These are phyloP conservation scores for Metarhizium sp. DNA, from an alignment of 2,329 filamentous ascomycete genomes.

Conservation along the genomic window DNA sequence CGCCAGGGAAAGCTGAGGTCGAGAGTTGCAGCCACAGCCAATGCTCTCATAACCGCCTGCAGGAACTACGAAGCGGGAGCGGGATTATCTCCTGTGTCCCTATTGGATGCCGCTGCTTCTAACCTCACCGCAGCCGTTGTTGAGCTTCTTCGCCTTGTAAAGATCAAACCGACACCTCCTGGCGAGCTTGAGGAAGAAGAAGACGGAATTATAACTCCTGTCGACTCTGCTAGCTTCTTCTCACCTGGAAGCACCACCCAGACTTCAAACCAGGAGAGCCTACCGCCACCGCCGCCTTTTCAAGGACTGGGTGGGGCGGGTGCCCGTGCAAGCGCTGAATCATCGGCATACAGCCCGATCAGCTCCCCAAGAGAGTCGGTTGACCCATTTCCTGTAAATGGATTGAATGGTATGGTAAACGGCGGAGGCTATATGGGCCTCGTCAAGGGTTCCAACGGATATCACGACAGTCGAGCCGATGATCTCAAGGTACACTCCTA, in stretches of 20 bases:
- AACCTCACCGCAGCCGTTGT: conserved; percentile 81
- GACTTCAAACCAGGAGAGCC: conserved; percentile 21
- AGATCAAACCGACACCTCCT: conserved; percentile 67
- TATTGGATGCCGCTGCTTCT: conserved; percentile 87
- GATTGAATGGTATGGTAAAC: conserved; percentile 22
- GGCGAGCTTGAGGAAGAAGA: conserved; percentile 73
- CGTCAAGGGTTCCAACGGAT: conserved; percentile 31
- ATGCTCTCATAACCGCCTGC: conserved; percentile 88
- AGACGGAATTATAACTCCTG: conserved; percentile 54
- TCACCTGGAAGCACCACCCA: conserved; percentile 41
- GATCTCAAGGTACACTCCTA: conserved; percentile 36
- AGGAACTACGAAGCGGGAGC: conserved; percentile 81
- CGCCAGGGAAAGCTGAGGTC: conserved; percentile 64
- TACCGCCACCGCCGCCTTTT: conserved; percentile 46
- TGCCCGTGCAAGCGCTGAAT: conserved; percentile 52
- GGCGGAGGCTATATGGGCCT: conserved; percentile 25
- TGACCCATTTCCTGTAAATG: conserved; percentile 29
- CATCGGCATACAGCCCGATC: conserved; percentile 66
- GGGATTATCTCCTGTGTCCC: conserved; percentile 83
- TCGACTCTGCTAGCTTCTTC: conserved; percentile 62
- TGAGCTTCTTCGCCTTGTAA: conserved; percentile 74
- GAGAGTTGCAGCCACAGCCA: conserved; percentile 84
- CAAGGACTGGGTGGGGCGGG: conserved; percentile 44
- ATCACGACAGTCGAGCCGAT: conserved; percentile 33
- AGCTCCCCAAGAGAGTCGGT: conserved; percentile 56